Conservation (phyloP, 108 stramenopile genomes). For the Cyclostephanos invisitatus region DNA sequence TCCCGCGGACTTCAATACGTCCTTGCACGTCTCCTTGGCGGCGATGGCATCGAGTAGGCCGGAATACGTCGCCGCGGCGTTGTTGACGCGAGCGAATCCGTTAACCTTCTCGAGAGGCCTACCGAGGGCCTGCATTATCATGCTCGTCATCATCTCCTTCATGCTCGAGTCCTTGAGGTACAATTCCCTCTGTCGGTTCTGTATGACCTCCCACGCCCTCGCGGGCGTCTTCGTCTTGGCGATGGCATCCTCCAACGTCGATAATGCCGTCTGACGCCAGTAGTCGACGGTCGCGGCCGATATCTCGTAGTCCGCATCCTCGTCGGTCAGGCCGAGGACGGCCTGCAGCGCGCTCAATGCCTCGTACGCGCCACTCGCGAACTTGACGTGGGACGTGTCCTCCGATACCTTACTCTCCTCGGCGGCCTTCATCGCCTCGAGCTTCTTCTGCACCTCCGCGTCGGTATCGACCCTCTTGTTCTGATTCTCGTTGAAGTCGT, state of each 20-base stretch:
- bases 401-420: constrained; percentile 28
- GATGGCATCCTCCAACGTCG: constrained; percentile 60
- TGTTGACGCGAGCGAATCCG: constrained; percentile 77
- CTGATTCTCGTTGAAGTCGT: constrained; percentile 29
- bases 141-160: constrained; percentile 61
- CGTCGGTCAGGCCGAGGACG: constrained; percentile 63
- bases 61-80: constrained; percentile 75
- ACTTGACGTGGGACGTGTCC: constrained; percentile 56
- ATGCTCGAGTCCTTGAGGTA: constrained; percentile 59
- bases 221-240: constrained; percentile 48
- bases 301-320: constrained; percentile 70
- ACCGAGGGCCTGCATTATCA: constrained; percentile 81
- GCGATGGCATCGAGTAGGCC: constrained; percentile 71
- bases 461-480: constrained; percentile 34
- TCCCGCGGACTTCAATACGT: constrained; percentile 65
- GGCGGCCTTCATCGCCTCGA: constrained; percentile 26
- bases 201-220: constrained; percentile 73
- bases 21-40: constrained; percentile 66
- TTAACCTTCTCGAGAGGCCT: constrained; percentile 68
- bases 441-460: constrained; percentile 19
- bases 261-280: constrained; percentile 66
- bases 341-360: constrained; percentile 67
- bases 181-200: constrained; percentile 66
- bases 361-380: constrained; percentile 64
- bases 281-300: constrained; percentile 61